phyloP scores from a whole-genome alignment of 2,329 filamentous ascomycete genomes.

The Zasmidium angulare region DNA sequence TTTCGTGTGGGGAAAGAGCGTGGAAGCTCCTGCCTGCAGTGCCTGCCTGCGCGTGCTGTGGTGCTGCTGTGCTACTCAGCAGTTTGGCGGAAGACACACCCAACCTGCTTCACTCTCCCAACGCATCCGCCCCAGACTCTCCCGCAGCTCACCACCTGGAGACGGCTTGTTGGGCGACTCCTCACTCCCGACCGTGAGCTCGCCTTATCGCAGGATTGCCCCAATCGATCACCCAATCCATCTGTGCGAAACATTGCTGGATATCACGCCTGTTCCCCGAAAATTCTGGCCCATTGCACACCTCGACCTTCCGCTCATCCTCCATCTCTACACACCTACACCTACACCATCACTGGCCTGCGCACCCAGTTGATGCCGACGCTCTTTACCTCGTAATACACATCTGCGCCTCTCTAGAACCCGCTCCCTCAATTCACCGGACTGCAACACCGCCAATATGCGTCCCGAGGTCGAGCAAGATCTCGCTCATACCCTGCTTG shows the following conservation, averaged over 20 bases:
- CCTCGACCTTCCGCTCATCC: conserved; percentile 2
- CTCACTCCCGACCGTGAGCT: background rate
- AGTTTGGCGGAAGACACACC: background rate
- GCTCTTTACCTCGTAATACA: conserved; percentile 16
- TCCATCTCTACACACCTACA: conserved; percentile 5
- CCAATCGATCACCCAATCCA: background rate
- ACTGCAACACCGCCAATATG: conserved; percentile 56
- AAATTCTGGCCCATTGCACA: conserved; percentile 8
- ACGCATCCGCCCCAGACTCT: conserved; percentile 1
- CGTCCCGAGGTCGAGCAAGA: conserved; percentile 99
- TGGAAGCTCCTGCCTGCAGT: conserved; percentile 1
- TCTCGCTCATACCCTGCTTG: conserved; percentile 94
- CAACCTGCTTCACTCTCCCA: background rate
- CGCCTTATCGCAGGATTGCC: conserved; percentile 1
- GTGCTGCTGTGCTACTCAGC: background rate
- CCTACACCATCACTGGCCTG: conserved; percentile 10
- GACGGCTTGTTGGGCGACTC: conserved; percentile 3
- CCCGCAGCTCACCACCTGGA: conserved; percentile 10
- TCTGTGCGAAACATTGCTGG: background rate
- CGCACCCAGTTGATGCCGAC: conserved; percentile 18
- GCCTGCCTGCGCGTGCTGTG: no score
- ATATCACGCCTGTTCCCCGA: conserved; percentile 1
- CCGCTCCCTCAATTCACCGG: conserved; percentile 2
- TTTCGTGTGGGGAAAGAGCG: background rate
- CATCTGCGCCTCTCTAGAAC: conserved; percentile 13